These are phyloP conservation scores for Euphorbia schlechtendalii DNA, from an alignment of 441 rosid species.

Conservation along the genomic window DNA sequence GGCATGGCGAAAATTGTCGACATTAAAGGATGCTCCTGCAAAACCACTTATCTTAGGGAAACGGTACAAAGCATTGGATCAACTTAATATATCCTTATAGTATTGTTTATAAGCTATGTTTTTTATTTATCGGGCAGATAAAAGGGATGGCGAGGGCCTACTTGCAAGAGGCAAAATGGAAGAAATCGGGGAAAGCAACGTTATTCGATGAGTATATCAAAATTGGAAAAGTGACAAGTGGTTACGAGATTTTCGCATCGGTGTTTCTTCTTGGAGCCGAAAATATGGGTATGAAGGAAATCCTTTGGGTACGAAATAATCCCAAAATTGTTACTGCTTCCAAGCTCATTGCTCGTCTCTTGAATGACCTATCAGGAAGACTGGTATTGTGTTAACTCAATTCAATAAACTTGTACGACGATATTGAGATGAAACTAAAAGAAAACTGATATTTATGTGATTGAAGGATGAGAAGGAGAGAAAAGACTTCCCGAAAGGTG, in stretches of 20 bases:
- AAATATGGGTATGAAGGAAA: not conserved
- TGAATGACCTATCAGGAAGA: not conserved
- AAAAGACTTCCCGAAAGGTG: not conserved
- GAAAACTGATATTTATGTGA: too few species aligned
- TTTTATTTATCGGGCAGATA: not conserved
- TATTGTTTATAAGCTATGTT: not conserved
- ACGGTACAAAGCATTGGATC: not conserved
- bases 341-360: not conserved
- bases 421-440: too few species aligned
- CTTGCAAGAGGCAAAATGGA: not conserved
- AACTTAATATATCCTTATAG: too few species aligned
- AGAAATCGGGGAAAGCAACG: not conserved
- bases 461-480: not conserved
- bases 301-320: not conserved
- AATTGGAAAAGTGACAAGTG: not conserved
- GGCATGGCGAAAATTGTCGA: not conserved
- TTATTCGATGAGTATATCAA: not conserved
- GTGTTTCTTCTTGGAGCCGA: not conserved
- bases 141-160: not conserved
- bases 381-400: too few species aligned
- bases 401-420: too few species aligned
- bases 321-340: not conserved
- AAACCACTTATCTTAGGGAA: not conserved
- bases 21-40: not conserved
- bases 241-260: not conserved